Base-by-base conservation (phyloP, 208 protist species). In the Jaenimonas drosophilae region DNA sequence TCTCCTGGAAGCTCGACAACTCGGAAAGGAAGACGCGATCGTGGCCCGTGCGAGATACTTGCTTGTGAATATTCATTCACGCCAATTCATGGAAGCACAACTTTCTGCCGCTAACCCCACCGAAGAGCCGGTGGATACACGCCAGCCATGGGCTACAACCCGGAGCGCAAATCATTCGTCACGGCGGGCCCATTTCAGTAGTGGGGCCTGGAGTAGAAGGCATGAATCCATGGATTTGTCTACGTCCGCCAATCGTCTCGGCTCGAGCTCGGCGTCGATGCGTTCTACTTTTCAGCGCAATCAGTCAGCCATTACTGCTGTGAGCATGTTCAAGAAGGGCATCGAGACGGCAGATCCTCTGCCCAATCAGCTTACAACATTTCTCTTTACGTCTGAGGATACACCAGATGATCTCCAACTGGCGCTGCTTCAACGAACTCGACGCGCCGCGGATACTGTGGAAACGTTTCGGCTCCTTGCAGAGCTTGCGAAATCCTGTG, bases 1-100 rank as follows among this genome's bases (percentile, higher is more conserved):
- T n/a, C 63, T 94, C 14, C 57, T 90, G 30, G 87, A 94, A 50
- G 75, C 70, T 7, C 42, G 79, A 17, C 87, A 94, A 59, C 79
- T 91, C 33, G 75, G 65, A 0, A 59, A 64, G 7, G 63, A 73
- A 26, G 59, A 53, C n/a, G 59, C 38, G 16, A 84, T 94, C 39
- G 28, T 94, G 1, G 57, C 59, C 14, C 73, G 79, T 4, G 73
- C 71, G 20, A 45, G 48, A n/a, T 91, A 91, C 64, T 43, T 94
- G 32, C 59, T 94, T 7, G 54, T 54, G 17, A 56, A 65, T 40
- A 30, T 94, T n/a, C 79, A 67, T 12, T 82, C 87, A 19, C 73
- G 70, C 27, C 46, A 64, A 36, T 67, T 63, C 29, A 48, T 63
- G 24, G 76, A 91, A 51, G 47, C 47, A 20, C 41, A 67, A 26